phyloP scores from a whole-genome alignment of 2,329 filamentous ascomycete genomes.

The Helotiales sp. region DNA sequence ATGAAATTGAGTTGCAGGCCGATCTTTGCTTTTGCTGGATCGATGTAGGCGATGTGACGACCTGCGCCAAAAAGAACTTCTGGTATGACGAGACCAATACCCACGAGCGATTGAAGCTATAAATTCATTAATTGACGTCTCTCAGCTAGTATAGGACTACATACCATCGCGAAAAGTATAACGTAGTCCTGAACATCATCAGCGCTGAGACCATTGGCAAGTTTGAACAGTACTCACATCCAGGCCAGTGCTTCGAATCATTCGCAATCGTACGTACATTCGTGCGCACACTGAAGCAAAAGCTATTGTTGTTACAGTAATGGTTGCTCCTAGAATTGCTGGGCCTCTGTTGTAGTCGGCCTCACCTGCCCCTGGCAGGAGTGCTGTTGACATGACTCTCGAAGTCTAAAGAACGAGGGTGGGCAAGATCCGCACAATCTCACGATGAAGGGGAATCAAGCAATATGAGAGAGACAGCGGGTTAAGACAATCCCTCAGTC shows the following conservation, averaged over 20 bases:
- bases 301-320: not conserved
- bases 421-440: not conserved
- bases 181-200: not conserved
- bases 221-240: not conserved
- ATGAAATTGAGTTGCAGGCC: constrained; percentile 13
- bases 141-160: too few relatives aligned
- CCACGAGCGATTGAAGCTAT: constrained; percentile 4
- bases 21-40: constrained; percentile 1
- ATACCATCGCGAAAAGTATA: constrained; percentile 2
- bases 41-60: constrained; percentile 9
- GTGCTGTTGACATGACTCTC: not conserved
- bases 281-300: not conserved
- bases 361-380: not conserved
- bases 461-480: not conserved
- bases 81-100: constrained; percentile 6
- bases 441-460: not conserved
- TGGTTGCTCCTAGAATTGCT: not conserved
- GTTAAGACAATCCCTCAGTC: not conserved
- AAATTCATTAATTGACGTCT: not conserved
- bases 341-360: not conserved
- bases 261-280: constrained; percentile 37
- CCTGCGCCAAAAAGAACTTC: constrained; percentile 15
- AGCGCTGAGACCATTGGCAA: not conserved
- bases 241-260: constrained; percentile 36
- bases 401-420: too few relatives aligned